These are phyloP conservation scores for Plasmodiophora brassicae DNA, from an alignment of 208 protist species.

Conservation along the genomic window DNA sequence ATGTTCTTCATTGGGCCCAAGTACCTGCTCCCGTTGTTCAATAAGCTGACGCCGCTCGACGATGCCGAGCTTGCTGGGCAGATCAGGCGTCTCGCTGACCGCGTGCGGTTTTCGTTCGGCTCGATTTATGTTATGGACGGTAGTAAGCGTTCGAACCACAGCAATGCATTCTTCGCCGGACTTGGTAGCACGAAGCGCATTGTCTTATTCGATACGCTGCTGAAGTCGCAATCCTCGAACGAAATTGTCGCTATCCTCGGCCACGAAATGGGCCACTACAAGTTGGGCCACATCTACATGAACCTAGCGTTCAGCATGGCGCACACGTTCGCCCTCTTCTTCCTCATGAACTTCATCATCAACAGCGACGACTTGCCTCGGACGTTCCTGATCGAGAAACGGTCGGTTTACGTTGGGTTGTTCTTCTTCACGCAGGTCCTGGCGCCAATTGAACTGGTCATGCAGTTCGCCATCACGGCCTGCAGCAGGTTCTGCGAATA, in stretches of 20 bases:
- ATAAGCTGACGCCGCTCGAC: neutral
- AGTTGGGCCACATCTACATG: constrained; percentile 1
- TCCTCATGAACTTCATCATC: neutral
- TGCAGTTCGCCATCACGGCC: neutral
- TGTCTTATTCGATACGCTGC: constrained; percentile 5
- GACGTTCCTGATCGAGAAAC: neutral
- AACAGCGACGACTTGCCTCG: neutral
- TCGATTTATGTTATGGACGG: neutral
- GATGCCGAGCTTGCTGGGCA: neutral
- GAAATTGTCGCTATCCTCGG: constrained; percentile 20
- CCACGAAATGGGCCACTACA: constrained; percentile 27
- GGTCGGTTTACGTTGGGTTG: neutral
- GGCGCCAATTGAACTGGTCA: neutral
- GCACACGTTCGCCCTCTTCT: neutral
- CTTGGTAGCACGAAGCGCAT: neutral
- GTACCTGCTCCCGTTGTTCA: neutral
- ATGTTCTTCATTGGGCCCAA: constrained; percentile 2
- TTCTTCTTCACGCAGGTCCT: neutral
- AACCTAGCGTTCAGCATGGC: neutral
- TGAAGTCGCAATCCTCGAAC: neutral
- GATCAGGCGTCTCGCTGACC: neutral
- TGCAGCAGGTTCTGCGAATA: neutral
- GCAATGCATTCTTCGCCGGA: constrained; percentile 21
- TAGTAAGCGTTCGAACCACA: neutral
- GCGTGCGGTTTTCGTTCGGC: neutral